Evolutionary conservation across 352 stramenopile genomes (phyloP).

Genomic region (Phytophthora tentaculata): DNA sequence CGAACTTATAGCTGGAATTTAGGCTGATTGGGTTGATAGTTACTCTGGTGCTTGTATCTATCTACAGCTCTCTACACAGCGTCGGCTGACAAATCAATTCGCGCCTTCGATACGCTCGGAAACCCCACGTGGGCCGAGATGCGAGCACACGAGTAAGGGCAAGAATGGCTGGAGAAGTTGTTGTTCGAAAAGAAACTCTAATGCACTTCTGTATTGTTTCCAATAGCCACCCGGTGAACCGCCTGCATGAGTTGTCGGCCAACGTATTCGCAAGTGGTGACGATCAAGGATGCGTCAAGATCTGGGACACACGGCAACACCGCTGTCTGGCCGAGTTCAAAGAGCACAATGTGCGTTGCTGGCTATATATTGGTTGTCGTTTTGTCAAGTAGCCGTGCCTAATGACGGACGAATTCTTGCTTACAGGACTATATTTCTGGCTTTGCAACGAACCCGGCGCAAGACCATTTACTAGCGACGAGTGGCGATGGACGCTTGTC

Average conservation of each 20-base stretch:
- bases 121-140: conserved; percentile 83
- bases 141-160: conserved; percentile 73
- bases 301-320: conserved; percentile 88
- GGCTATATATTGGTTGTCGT: background rate
- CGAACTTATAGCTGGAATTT: conserved; percentile 9
- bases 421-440: conserved; percentile 93
- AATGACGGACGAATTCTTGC: background rate
- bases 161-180: background rate
- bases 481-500: conserved; percentile 92
- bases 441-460: conserved; percentile 85
- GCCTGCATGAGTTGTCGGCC: conserved; percentile 69
- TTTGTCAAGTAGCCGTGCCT: background rate
- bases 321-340: conserved; percentile 91
- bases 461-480: conserved; percentile 89
- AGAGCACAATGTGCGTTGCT: conserved; percentile 78
- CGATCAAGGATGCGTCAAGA: conserved; percentile 86
- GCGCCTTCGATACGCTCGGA: conserved; percentile 79
- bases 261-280: conserved; percentile 82
- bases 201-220: conserved; percentile 15
- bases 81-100: conserved; percentile 83
- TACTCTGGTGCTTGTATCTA: conserved; percentile 10
- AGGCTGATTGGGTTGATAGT: conserved; percentile 1
- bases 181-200: background rate
- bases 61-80: conserved; percentile 75
- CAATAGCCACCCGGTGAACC: conserved; percentile 70